Conservation (phyloP, 2,329 filamentous ascomycete species). For the Aspergillus sp. region DNA sequence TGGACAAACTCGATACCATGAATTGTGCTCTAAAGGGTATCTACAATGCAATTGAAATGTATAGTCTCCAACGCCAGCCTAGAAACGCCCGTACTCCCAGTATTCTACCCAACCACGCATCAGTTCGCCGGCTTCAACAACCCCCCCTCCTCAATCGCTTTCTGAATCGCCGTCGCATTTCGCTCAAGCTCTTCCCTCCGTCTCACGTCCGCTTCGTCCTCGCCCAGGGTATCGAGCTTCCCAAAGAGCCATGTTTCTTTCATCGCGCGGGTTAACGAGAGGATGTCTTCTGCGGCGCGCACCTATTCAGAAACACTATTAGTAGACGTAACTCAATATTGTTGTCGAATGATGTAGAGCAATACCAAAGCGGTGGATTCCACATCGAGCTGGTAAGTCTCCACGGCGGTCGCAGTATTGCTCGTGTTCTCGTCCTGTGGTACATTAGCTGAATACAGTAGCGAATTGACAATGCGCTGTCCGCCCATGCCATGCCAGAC, state of each 20-base stretch:
- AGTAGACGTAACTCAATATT: not conserved
- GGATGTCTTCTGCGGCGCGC: conserved; percentile 61
- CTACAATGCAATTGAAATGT: not conserved
- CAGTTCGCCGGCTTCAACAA: conserved; percentile 22
- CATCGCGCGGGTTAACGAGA: conserved; percentile 59
- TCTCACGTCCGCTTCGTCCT: conserved; percentile 40
- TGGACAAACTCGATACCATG: not conserved
- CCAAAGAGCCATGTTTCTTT: conserved; percentile 69
- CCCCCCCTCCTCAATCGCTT: conserved; percentile 38
- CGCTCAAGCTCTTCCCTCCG: conserved; percentile 46
- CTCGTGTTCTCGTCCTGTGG: conserved; percentile 50
- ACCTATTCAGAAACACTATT: conserved; percentile 42
- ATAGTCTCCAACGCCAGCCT: not conserved
- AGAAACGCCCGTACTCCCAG: not conserved
- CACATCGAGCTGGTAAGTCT: conserved; percentile 58
- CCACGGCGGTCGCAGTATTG: conserved; percentile 56
- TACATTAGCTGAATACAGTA: not conserved
- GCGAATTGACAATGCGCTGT: not conserved
- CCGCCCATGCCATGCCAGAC: not conserved
- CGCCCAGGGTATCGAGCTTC: conserved; percentile 57
- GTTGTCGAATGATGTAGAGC: conserved; percentile 1
- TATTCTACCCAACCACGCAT: not conserved
- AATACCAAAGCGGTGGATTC: conserved; percentile 59
- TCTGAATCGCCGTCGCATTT: conserved; percentile 48
- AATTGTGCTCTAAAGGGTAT: not conserved